Base-by-base conservation (phyloP, 805 yeast genomes). In the Yarrowia phangngaensis region DNA sequence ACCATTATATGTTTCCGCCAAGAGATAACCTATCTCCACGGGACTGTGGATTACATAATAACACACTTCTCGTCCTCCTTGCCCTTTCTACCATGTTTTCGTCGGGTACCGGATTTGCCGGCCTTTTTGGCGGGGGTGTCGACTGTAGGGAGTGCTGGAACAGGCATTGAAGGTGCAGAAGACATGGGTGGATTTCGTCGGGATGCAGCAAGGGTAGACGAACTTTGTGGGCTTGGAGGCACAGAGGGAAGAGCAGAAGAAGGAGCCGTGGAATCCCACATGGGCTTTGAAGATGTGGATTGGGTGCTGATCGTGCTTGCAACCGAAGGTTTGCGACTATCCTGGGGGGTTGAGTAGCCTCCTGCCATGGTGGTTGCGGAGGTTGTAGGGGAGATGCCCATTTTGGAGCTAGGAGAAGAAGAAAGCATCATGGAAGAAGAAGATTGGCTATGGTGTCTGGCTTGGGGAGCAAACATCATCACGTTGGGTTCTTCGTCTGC, bases 401-500 rank as follows among this genome's bases (percentile, higher is more conserved):
- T 7, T 7, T 22, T 5, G 45, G 28, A 6, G 28, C 14, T 11
- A 11, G 45, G 45, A 3, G 45, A 38, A 3, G 45, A 26, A 5
- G 32, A 26, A 22, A 38, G 32, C 45, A 38, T 27, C 23, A 32
- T 8, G 19, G 24, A 8, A 20, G 20, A 8, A 7, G 7, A 14
- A 20, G 17, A 7, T 20, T 11, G 20, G 34, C n/a, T 28, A 27
- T 28, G 15, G 34, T 14, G 23, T 12, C 48, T 34, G 13, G 28
- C 30, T 16, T 29, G 34, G 28, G 48, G 48, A 12, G 48, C 35
- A 29, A 29, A 41, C 29, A 41, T 20, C 22, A 41, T 53, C 28
- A 55, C 36, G 34, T 57, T 58, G 20, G 76, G 76, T 43, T 60
- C 63, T 20, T 55, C 60, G 20, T 60, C 61, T 13, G 60, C 57